Percentiles rank a stretch among this genome's conserved stretches.
phyloP scores from a whole-genome alignment of 1,284 basidiomycete species.

The Cryptococcus sp. region DNA sequence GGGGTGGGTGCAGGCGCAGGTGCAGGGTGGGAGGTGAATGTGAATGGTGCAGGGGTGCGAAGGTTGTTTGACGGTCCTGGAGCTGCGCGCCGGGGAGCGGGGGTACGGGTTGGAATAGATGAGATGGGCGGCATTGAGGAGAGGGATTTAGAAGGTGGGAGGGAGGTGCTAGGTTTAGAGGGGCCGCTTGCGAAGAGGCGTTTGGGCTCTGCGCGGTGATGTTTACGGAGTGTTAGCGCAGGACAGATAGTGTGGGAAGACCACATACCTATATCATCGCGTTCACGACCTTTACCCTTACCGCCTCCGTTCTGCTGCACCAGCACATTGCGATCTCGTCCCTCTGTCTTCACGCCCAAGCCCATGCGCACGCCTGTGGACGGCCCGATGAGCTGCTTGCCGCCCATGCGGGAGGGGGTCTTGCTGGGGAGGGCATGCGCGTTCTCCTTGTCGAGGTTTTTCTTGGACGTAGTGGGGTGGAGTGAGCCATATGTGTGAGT shows the following conservation, averaged over 20 bases:
- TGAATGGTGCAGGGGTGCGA: constrained; percentile 8
- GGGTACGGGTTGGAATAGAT: background rate
- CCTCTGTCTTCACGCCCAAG: constrained; percentile 29
- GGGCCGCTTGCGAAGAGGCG: constrained; percentile 27
- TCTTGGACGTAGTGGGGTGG: constrained; percentile 17
- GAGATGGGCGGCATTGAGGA: constrained; percentile 24
- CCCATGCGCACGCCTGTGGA: constrained; percentile 20
- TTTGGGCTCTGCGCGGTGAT: constrained; percentile 30
- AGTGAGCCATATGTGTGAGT: constrained; percentile 15
- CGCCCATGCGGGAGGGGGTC: constrained; percentile 28
- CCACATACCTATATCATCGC: constrained; percentile 31
- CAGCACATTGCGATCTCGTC: constrained; percentile 28
- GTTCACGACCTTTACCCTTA: constrained; percentile 25
- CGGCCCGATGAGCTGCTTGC: constrained; percentile 5
- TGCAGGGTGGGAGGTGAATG: constrained; percentile 24
- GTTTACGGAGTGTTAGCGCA: no score
- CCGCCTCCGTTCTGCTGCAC: constrained; percentile 2
- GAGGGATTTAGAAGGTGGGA: constrained; percentile 35
- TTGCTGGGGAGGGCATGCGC: constrained; percentile 28
- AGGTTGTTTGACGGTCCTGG: constrained; percentile 6
- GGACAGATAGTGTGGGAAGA: no score
- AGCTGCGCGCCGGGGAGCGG: constrained; percentile 3
- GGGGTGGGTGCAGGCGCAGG: constrained; percentile 28
- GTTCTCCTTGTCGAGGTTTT: constrained; percentile 35
- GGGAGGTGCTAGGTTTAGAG: constrained; percentile 10